phyloP scores from a whole-genome alignment of 2,329 filamentous ascomycete genomes.

The Hymenoscyphus infarciens region DNA sequence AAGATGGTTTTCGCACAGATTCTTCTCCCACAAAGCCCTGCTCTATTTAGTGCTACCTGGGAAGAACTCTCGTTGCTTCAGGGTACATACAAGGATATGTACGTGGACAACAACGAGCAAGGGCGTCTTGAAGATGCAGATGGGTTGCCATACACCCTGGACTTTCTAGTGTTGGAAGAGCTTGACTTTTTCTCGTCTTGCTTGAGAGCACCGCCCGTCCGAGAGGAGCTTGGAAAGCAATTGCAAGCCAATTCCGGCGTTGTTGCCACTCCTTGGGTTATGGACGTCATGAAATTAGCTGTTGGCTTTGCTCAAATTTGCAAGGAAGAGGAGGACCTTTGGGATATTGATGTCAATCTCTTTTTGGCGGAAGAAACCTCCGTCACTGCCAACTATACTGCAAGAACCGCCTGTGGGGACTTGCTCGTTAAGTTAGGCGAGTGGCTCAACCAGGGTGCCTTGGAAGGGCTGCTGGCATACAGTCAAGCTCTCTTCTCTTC shows the following conservation, averaged over 20 bases:
- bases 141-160: conserved; percentile 87
- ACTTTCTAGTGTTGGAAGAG: conserved; percentile 90
- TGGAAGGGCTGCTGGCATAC: conserved; percentile 76
- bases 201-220: conserved; percentile 81
- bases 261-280: conserved; percentile 72
- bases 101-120: conserved; percentile 81
- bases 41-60: conserved; percentile 86
- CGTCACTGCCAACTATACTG: conserved; percentile 93
- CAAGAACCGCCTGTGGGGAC: conserved; percentile 87
- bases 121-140: conserved; percentile 87
- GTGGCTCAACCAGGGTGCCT: conserved; percentile 72
- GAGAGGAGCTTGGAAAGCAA: conserved; percentile 81
- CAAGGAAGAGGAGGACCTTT: conserved; percentile 87
- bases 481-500: conserved; percentile 69
- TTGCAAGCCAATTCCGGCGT: conserved; percentile 57
- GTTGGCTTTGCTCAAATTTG: conserved; percentile 86
- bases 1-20: conserved; percentile 78
- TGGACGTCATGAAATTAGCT: conserved; percentile 81
- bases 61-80: conserved; percentile 75
- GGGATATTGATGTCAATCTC: conserved; percentile 95
- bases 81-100: conserved; percentile 72
- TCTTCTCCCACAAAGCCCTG: conserved; percentile 75
- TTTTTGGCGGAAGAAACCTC: conserved; percentile 94
- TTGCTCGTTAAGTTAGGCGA: conserved; percentile 89
- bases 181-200: conserved; percentile 92